phyloP scores from a whole-genome alignment of 2,329 filamentous ascomycete species.

The Pseudonectria buxi region DNA sequence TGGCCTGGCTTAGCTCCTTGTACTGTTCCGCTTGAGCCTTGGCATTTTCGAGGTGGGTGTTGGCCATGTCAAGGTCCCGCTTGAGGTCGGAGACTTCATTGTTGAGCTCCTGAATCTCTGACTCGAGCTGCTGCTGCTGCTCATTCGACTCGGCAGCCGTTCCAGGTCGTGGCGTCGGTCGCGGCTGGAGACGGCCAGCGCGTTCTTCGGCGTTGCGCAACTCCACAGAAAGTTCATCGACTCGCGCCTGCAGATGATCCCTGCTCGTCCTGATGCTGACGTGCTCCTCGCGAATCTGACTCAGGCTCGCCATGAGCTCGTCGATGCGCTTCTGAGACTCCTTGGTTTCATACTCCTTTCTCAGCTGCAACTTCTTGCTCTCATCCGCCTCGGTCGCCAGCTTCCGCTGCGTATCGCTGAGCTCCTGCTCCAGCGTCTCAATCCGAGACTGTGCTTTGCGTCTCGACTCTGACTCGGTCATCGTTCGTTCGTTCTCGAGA shows the following conservation, averaged over 20 bases:
- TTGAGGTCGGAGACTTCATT: slow-evolving; percentile 81
- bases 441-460: slow-evolving; percentile 72
- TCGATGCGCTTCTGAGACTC: slow-evolving; percentile 89
- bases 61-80: slow-evolving; percentile 75
- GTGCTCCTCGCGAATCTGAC: slow-evolving; percentile 78
- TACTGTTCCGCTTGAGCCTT: slow-evolving; percentile 81
- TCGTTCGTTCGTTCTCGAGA: slow-evolving; percentile 84
- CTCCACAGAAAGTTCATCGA: slow-evolving; percentile 84
- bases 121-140: slow-evolving; percentile 44
- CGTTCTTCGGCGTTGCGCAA: slow-evolving; percentile 86
- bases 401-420: slow-evolving; percentile 73
- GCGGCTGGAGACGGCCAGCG: slow-evolving; percentile 72
- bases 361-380: slow-evolving; percentile 70
- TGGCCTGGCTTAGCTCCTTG: slow-evolving; percentile 76
- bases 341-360: slow-evolving; percentile 84
- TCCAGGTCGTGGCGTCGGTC: slow-evolving; percentile 58
- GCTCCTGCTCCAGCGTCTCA: slow-evolving; percentile 72
- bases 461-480: slow-evolving; percentile 72
- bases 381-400: slow-evolving; percentile 78
- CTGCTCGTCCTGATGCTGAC: slow-evolving; percentile 78
- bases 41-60: slow-evolving; percentile 71
- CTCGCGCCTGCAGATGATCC: slow-evolving; percentile 81
- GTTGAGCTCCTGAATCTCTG: slow-evolving; percentile 70
- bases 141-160: slow-evolving; percentile 35
- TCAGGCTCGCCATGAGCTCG: slow-evolving; percentile 73